Evolutionary conservation across 345 rosid genomes (phyloP).

Genomic region (Noccaea caerulescens): DNA sequence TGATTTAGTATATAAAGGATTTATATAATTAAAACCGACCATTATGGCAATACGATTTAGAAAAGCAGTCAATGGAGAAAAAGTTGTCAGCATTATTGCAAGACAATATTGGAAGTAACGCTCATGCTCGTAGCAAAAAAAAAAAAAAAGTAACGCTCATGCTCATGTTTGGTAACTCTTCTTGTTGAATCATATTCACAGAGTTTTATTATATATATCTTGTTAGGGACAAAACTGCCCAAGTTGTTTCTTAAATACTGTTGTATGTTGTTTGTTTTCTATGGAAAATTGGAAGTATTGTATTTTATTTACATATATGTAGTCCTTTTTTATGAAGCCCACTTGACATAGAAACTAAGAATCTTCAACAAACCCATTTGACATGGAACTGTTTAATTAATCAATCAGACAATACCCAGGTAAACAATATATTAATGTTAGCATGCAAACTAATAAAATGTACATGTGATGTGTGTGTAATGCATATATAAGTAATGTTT

Average conservation of each 20-base stretch:
- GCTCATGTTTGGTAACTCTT: conserved; percentile 38
- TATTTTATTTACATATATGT: not conserved
- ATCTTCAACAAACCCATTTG: conserved; percentile 2
- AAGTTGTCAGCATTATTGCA: conserved; percentile 37
- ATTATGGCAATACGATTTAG: not conserved
- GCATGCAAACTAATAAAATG: not conserved
- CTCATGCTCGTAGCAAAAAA: no score
- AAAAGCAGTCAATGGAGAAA: conserved; percentile 32
- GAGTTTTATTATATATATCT: not conserved
- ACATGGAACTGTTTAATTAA: conserved; percentile 4
- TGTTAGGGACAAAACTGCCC: not conserved
- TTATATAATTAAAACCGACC: conserved; percentile 2
- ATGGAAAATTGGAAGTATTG: not conserved
- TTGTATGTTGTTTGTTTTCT: not conserved
- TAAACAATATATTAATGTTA: not conserved
- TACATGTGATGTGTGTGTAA: no score
- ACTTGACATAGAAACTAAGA: conserved; percentile 29
- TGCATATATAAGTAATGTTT: not conserved
- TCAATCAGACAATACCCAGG: not conserved
- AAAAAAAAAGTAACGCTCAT: conserved; percentile 46
- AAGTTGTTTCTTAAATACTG: conserved; percentile 13
- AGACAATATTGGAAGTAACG: conserved; percentile 39
- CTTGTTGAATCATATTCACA: conserved; percentile 23
- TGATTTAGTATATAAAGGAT: not conserved
- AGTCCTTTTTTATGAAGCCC: not conserved